Conservation (phyloP, 2,329 filamentous ascomycete species). For the Alternaria triticimaculans region DNA sequence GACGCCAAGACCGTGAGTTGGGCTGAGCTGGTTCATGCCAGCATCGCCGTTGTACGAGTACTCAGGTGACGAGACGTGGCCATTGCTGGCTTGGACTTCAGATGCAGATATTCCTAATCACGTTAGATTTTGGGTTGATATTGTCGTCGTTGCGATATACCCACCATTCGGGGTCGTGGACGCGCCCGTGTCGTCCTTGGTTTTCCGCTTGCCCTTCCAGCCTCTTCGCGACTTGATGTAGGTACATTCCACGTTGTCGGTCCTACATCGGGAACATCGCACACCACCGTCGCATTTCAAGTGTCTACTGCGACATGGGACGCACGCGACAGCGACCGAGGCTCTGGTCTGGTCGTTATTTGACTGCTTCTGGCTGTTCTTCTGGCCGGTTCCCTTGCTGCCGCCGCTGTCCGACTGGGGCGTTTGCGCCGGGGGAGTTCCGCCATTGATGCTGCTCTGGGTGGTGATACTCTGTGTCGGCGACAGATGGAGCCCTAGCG, state of each 20-base stretch:
- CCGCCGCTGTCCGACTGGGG: slow-evolving; percentile 36
- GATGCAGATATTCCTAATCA: slow-evolving; percentile 10
- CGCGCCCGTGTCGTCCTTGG: slow-evolving; percentile 41
- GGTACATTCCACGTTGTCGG: slow-evolving; percentile 55
- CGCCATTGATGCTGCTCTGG: slow-evolving; percentile 36
- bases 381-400: slow-evolving; percentile 22
- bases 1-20: slow-evolving; percentile 29
- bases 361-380: slow-evolving; percentile 29
- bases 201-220: slow-evolving; percentile 54
- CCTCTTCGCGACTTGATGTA: slow-evolving; percentile 62
- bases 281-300: slow-evolving; percentile 61
- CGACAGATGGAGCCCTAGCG: slow-evolving; percentile 39
- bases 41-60: slow-evolving; percentile 39
- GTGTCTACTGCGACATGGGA: slow-evolving; percentile 60
- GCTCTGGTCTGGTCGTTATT: slow-evolving; percentile 33
- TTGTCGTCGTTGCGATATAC: slow-evolving; percentile 7
- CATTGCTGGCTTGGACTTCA: slow-evolving; percentile 25
- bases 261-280: slow-evolving; percentile 57
- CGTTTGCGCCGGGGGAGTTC: slow-evolving; percentile 42
- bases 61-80: slow-evolving; percentile 40
- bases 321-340: slow-evolving; percentile 56
- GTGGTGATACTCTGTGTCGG: slow-evolving; percentile 38
- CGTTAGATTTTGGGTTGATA: not conserved
- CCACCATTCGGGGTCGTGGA: slow-evolving; percentile 29
- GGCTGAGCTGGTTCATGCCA: slow-evolving; percentile 32